phyloP scores from a whole-genome alignment of 108 stramenopile genomes.

The Cafeteria roenbergensis region DNA sequence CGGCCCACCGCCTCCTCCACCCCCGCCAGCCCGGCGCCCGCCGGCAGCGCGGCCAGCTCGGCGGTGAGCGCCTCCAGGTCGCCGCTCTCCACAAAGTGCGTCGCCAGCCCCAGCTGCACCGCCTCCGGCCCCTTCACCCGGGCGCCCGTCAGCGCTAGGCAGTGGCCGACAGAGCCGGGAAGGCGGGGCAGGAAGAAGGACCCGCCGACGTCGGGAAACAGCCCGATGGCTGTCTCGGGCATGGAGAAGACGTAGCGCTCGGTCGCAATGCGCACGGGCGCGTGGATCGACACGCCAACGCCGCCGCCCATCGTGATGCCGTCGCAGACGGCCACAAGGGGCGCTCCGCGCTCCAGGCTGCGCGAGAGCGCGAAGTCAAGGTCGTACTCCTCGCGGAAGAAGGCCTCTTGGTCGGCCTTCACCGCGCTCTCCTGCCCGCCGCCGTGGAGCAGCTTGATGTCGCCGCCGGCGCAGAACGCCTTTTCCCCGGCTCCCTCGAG shows the following conservation, averaged over 20 bases:
- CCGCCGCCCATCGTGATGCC: constrained; percentile 98
- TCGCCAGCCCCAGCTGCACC: constrained; percentile 73
- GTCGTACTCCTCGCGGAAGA: constrained; percentile 74
- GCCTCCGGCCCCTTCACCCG: constrained; percentile 63
- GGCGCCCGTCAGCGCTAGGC: constrained; percentile 75
- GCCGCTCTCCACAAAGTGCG: constrained; percentile 71
- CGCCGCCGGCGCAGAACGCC: constrained; percentile 84
- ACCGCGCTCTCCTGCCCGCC: not conserved
- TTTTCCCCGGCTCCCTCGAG: constrained; percentile 15
- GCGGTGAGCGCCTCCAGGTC: constrained; percentile 40
- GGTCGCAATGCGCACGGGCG: constrained; percentile 76
- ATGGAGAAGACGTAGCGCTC: constrained; percentile 80
- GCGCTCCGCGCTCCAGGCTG: too few relatives aligned
- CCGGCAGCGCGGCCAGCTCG: too few relatives aligned
- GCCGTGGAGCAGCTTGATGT: constrained; percentile 64
- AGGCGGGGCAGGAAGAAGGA: constrained; percentile 72
- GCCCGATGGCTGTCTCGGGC: constrained; percentile 91
- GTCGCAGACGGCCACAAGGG: constrained; percentile 80
- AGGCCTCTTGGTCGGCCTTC: constrained; percentile 33
- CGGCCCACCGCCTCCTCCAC: constrained; percentile 19
- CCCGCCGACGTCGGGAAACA: constrained; percentile 91
- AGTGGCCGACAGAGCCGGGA: constrained; percentile 57
- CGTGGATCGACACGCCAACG: constrained; percentile 78
- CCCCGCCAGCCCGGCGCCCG: not conserved
- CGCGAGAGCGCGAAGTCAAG: constrained; percentile 61